Percentiles rank a stretch among this genome's conserved stretches.
These are phyloP conservation scores for Penicillium bialowiezense DNA, from an alignment of 495 filamentous ascomycete species.

Conservation along the genomic window DNA sequence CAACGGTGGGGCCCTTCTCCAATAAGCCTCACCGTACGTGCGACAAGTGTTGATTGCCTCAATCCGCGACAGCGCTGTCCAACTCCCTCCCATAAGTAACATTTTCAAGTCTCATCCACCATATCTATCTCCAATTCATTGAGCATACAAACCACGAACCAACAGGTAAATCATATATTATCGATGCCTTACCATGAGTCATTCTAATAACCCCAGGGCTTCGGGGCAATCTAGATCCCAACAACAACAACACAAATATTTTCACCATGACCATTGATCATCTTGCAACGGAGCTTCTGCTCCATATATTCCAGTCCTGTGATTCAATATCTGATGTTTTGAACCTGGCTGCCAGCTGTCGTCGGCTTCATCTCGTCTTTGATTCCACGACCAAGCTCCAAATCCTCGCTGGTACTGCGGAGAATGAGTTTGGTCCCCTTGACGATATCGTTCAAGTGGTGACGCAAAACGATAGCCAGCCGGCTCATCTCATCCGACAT, in stretches of 20 bases:
- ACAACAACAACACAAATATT: slow-evolving; percentile 9
- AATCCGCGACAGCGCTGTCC: slow-evolving; percentile 34
- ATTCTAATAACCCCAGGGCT: not conserved
- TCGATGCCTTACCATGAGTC: not conserved
- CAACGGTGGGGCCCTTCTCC: slow-evolving; percentile 65
- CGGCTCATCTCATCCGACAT: slow-evolving; percentile 47
- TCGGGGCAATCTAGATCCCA: not conserved
- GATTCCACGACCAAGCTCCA: slow-evolving; percentile 48
- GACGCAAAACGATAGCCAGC: slow-evolving; percentile 55
- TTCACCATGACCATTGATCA: slow-evolving; percentile 46
- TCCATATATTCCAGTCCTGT: slow-evolving; percentile 58
- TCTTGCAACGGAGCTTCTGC: slow-evolving; percentile 60
- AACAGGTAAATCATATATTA: slow-evolving; percentile 9
- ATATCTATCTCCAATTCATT: not conserved
- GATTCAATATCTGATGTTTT: slow-evolving; percentile 50
- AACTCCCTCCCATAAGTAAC: not conserved
- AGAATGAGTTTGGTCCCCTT: slow-evolving; percentile 60
- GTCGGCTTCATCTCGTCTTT: slow-evolving; percentile 53
- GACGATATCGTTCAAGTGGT: slow-evolving; percentile 59
- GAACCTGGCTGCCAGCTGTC: slow-evolving; percentile 52
- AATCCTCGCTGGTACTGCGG: slow-evolving; percentile 50
- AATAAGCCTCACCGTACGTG: slow-evolving; percentile 35
- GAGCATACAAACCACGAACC: not conserved
- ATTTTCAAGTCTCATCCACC: not conserved
- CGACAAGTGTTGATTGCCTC: slow-evolving; percentile 26